Evolutionary conservation across 2,329 filamentous ascomycete species (phyloP), one percentile per base, ranked within the genome.

Genomic region (Aspergillus sojae): DNA sequence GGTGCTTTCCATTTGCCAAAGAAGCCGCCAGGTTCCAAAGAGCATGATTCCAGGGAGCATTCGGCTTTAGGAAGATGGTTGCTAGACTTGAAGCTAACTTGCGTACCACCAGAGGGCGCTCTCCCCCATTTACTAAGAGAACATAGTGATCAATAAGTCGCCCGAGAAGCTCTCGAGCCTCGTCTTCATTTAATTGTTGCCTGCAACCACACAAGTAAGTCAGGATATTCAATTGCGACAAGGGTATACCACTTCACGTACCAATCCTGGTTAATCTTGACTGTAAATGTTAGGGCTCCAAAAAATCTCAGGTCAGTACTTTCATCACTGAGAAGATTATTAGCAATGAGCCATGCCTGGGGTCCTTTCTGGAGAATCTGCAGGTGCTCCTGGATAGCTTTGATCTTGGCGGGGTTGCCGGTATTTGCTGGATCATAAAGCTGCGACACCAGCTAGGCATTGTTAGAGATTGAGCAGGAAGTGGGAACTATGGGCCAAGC

Each of bases 191-290:
- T 34, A 83, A 67, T 5, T 75, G 72, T 61, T 76, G 71, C 74
- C 79, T 81, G 58, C 36, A 58, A 32, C 23, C 30, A 9, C 3
- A 52, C 59, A n/a, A 58, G 52, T 61, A 23, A 61, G 53, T 21
- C 11, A 21, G n/a, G 14, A 26, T 32, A 19, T 55, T 19, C 32
- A 28, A 39, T 55, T 5, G 14, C 5, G 34, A 55, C 32, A 39
- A 39, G n/a, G 54, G 45, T n/a, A 57, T 21, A 46, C 41, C 43
- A 55, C 19, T 16, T 48, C 43, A 68, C 82, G 67, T 80, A 91
- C 90, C 89, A 92, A 74, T 95, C 92, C n/a, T 89, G 90, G 75
- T 98, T 97, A 63, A 98, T 87, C 80, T 98, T 99, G 71, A 98
- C 88, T 57, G 93, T 96, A 68, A 97, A 90, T 0, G 94, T 98